phyloP scores from a whole-genome alignment of 2,329 filamentous ascomycete genomes.

The Plectosphaerella plurivora region DNA sequence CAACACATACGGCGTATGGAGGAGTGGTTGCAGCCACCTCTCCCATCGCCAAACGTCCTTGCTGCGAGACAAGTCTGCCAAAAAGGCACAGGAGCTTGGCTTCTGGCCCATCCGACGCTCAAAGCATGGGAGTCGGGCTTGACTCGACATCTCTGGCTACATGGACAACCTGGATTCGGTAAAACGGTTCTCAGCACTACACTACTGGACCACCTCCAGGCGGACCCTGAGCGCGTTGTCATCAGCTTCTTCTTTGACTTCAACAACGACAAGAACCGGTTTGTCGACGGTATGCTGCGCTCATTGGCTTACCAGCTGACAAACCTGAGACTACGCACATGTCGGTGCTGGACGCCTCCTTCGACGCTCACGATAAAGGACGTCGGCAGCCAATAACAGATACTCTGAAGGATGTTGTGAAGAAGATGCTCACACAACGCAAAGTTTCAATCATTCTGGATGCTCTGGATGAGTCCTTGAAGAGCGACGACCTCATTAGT shows the following conservation, averaged over 20 bases:
- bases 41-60: conserved; percentile 6
- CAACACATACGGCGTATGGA: neutral
- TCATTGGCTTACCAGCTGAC: conserved; percentile 16
- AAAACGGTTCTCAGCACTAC: conserved; percentile 14
- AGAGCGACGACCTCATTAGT: neutral
- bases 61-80: conserved; percentile 8
- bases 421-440: neutral
- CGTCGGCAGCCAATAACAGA: neutral
- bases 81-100: conserved; percentile 9
- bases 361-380: neutral
- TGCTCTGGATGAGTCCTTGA: conserved; percentile 1
- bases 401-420: neutral
- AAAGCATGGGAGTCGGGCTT: conserved; percentile 9
- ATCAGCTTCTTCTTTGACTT: conserved; percentile 17
- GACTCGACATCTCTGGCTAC: conserved; percentile 13
- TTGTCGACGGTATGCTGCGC: conserved; percentile 1
- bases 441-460: neutral
- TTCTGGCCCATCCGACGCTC: conserved; percentile 7
- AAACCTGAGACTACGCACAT: neutral
- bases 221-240: neutral
- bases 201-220: conserved; percentile 9
- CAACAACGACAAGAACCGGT: conserved; percentile 13
- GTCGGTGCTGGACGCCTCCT: neutral
- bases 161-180: conserved; percentile 12
- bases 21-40: conserved; percentile 10